Evolutionary conservation across 169 alveolate species (phyloP), one percentile per base, ranked within the genome.

Genomic region (Cryptosporidium felis): DNA sequence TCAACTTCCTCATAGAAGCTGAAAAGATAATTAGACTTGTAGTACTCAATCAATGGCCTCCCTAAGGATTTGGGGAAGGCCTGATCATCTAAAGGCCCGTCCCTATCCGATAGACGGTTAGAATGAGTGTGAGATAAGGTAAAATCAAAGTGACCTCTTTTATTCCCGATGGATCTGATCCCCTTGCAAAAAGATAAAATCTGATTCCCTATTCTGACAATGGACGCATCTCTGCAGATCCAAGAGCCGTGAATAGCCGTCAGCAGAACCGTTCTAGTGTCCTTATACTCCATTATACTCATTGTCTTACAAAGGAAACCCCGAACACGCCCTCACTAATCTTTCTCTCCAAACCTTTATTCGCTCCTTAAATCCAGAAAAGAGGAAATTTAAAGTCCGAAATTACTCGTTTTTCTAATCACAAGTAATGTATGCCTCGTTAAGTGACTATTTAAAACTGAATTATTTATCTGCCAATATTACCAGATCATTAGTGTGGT

Each of bases 1-100:
- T 5, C 42, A 30, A 36, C 18, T 1, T 65, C 62, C 32, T 65
- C 81, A 47, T 46, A 65, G n/a, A 65, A 1, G 26, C 28, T 28
- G 49, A 65, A 65, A 30, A 65, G 62, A 44, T 65, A 30, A 14
- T 46, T 65, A 18, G 81, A 65, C 10, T 65, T 65, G 36, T 44
- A 65, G 59, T 18, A 47, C 47, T 28, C 46, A 5, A 46, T 5
- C n/a, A 65, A 23, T 6, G 81, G 81, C n/a, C 28, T 44, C 5
- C 60, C 60, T 18, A 14, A 0, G 4, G 34, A 6, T 8, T 30
- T 18, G 5, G 62, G 62, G 49, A 30, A 16, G 8, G 46, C 26
- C 46, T 46, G 41, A 21, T 65, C 81, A 10, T 34, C 46, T 3
- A 46, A 28, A 30, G 60, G 44, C n/a, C 62, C 81, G 23, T 45